Conservation (phyloP, 768 basidiomycete genomes). For the Tylopilus plumbeoviolaceoides region DNA sequence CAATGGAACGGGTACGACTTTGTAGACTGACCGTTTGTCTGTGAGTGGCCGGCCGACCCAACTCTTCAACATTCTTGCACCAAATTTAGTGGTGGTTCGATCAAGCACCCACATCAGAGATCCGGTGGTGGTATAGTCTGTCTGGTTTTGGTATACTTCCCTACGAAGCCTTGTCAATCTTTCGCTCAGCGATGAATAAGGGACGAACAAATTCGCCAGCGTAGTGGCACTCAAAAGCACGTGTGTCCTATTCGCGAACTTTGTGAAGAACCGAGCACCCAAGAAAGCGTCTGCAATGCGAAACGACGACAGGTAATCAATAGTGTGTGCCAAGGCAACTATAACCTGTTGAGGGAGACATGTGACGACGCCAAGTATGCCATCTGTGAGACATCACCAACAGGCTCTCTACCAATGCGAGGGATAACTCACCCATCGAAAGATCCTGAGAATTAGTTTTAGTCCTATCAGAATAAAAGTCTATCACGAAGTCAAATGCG, state of each 20-base stretch:
- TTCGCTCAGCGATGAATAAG: neutral
- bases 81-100: slow-evolving; percentile 85
- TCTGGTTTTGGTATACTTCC: slow-evolving; percentile 91
- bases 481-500: slow-evolving; percentile 63
- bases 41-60: slow-evolving; percentile 89
- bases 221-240: slow-evolving; percentile 92
- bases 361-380: slow-evolving; percentile 56
- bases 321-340: slow-evolving; percentile 67
- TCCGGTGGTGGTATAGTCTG: slow-evolving; percentile 67
- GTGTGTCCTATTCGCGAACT: slow-evolving; percentile 70
- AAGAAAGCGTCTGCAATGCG: slow-evolving; percentile 74
- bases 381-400: slow-evolving; percentile 36
- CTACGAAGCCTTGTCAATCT: slow-evolving; percentile 28
- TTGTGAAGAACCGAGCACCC: slow-evolving; percentile 73
- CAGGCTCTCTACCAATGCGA: neutral
- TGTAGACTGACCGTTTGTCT: slow-evolving; percentile 52
- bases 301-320: slow-evolving; percentile 70
- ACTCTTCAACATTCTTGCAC: slow-evolving; percentile 70
- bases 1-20: neutral
- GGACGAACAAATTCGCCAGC: slow-evolving; percentile 63
- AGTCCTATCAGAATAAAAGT: slow-evolving; percentile 60
- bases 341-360: slow-evolving; percentile 69
- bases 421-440: slow-evolving; percentile 13
- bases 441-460: slow-evolving; percentile 38
- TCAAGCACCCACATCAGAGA: slow-evolving; percentile 85